phyloP scores from a whole-genome alignment of 768 basidiomycete species.

The Vishniacozyma victoriae region DNA sequence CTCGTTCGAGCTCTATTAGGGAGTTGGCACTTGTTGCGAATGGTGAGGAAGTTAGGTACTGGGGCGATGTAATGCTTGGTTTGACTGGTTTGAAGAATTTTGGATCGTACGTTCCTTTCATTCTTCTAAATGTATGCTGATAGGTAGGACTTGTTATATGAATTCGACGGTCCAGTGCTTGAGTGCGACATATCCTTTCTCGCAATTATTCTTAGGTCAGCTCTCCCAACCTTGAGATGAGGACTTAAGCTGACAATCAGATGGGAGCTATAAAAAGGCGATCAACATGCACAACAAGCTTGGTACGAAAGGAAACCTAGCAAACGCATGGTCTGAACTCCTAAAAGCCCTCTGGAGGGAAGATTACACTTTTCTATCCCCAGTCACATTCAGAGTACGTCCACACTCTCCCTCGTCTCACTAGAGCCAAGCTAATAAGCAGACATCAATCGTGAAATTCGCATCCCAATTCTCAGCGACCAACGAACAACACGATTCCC shows the following conservation, averaged over 20 bases:
- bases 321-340: conserved; percentile 73
- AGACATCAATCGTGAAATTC: conserved; percentile 59
- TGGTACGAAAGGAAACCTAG: conserved; percentile 78
- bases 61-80: conserved; percentile 72
- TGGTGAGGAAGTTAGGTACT: conserved; percentile 75
- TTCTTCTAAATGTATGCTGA: not conserved
- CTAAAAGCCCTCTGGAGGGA: conserved; percentile 82
- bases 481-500: conserved; percentile 89
- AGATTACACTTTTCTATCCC: conserved; percentile 73
- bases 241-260: conserved; percentile 18
- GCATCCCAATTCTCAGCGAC: conserved; percentile 71
- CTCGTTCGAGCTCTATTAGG: conserved; percentile 33
- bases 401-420: conserved; percentile 9
- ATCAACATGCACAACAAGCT: conserved; percentile 78
- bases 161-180: conserved; percentile 96
- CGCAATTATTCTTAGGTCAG: conserved; percentile 83
- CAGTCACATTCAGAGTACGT: conserved; percentile 75
- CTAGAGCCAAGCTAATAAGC: not conserved
- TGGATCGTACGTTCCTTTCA: conserved; percentile 45
- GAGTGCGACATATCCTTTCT: conserved; percentile 87
- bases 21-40: conserved; percentile 51
- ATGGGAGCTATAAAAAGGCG: conserved; percentile 46
- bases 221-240: not conserved
- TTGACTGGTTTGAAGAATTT: conserved; percentile 87
- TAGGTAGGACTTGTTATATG: conserved; percentile 96